Base-by-base conservation (phyloP, 192 early-diverging fungal species). In the Coemansia sp. region DNA sequence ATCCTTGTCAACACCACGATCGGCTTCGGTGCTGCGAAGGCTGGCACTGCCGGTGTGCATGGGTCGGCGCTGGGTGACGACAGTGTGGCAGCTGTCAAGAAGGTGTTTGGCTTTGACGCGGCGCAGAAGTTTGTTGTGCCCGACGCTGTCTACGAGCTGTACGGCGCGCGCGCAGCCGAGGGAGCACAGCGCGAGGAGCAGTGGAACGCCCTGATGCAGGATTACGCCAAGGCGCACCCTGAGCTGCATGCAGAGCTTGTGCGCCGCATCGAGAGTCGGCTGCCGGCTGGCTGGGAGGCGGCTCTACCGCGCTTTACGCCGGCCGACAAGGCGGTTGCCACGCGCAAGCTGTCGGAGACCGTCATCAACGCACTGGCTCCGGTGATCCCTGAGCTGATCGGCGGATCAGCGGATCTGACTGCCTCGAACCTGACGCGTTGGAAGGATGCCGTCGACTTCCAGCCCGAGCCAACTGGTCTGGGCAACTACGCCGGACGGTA, bases 331-430 rank as follows among this genome's bases (percentile, higher is more conserved):
- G 58, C 94, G 11, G 83, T 88, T 48, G 95, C 93, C 9, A 97
- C 95, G 18, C 87, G 95, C 68, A 97, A 97, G 84, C 84, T 91
- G 56, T 93, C 93, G 15, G 94, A 97, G 82, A 83, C 40, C 43
- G 91, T 95, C 45, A 77, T 99, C 69, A 93, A 91, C 77, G 87
- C 89, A 48, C 74, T 98, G 54, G 90, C 94, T 18, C 86, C 89
- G 16, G 43, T 82, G 19, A 37, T 97, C 43, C 94, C 95, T 6
- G 95, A 97, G 75, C 85, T 98, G 10, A 76, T 97, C 54, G 90
- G 94, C 73, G 97, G 97, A 26, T 98, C 96, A 39, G 97, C 97
- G 15, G 97, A 99, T 82, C 82, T 99, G 77, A 97, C 96, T 47
- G 93, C 88, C 40, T 98, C 96, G 60, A 99, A 97, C 83, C 87